A percentile compares a stretch with the other conserved stretches of the same genome.
Evolutionary conservation across 345 rosid genomes (phyloP).

Genomic region (Eucalyptus rudis): DNA sequence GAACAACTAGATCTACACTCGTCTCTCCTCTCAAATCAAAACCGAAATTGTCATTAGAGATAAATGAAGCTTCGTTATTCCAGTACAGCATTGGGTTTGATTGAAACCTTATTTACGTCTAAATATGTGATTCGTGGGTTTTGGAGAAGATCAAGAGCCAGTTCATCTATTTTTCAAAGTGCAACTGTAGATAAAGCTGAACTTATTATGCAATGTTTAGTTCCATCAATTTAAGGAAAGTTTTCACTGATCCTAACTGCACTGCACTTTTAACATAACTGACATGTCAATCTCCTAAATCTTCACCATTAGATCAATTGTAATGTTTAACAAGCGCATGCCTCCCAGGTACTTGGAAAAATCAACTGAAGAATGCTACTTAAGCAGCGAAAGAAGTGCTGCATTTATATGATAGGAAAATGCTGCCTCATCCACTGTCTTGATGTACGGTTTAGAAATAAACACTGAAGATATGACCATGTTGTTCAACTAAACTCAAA

Average conservation of each 20-base stretch:
- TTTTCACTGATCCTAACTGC: background rate
- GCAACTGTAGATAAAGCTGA: background rate
- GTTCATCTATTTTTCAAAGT: background rate
- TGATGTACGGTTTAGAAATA: background rate
- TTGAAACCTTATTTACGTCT: background rate
- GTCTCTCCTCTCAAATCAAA: background rate
- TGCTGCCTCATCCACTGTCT: background rate
- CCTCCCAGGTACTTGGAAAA: background rate
- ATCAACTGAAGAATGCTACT: background rate
- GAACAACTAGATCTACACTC: background rate
- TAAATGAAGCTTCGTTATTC: background rate
- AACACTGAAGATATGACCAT: background rate
- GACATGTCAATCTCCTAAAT: background rate
- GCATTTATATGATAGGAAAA: background rate
- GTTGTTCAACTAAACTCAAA: background rate
- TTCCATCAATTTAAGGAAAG: background rate
- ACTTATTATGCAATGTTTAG: background rate
- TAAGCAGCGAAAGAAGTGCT: background rate
- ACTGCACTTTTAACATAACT: background rate
- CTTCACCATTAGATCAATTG: background rate
- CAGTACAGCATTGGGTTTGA: background rate
- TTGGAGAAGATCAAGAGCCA: background rate
- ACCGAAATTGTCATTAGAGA: background rate
- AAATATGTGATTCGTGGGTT: background rate
- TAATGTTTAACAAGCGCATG: background rate